Percentiles rank a stretch among this genome's conserved stretches.
These are phyloP conservation scores for Colletotrichum gloeosporioides DNA, from an alignment of 2,329 filamentous ascomycete genomes.

Conservation along the genomic window DNA sequence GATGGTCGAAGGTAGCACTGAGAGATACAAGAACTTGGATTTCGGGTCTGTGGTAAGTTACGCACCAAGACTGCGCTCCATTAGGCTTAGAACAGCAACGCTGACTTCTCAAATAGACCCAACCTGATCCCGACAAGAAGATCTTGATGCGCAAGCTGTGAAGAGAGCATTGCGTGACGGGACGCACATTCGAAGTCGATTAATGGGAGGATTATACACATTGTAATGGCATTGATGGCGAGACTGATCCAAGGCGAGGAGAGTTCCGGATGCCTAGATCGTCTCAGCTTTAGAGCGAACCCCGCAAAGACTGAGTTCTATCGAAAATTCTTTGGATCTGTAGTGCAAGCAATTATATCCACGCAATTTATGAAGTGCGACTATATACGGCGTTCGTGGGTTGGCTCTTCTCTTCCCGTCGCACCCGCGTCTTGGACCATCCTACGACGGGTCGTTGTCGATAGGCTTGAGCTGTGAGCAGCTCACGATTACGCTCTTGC, in stretches of 20 bases:
- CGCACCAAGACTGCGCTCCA: neutral
- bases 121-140: constrained; percentile 8
- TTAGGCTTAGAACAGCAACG: neutral
- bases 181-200: neutral
- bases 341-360: neutral
- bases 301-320: neutral
- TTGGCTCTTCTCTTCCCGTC: neutral
- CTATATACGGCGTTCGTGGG: neutral
- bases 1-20: constrained; percentile 29
- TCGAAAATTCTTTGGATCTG: neutral
- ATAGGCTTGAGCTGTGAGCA: neutral
- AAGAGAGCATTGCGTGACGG: neutral
- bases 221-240: neutral
- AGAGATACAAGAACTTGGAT: constrained; percentile 5
- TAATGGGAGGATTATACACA: neutral
- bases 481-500: neutral
- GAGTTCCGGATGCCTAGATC: neutral
- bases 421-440: neutral
- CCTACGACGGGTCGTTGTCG: too few relatives aligned
- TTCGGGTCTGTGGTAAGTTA: constrained; percentile 7
- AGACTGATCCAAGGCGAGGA: neutral
- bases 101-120: neutral
- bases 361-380: neutral
- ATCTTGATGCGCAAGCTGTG: constrained; percentile 4
- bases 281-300: neutral